These are phyloP conservation scores for Pyrenopolyporus hunteri DNA, from an alignment of 495 filamentous ascomycete species.

Conservation along the genomic window DNA sequence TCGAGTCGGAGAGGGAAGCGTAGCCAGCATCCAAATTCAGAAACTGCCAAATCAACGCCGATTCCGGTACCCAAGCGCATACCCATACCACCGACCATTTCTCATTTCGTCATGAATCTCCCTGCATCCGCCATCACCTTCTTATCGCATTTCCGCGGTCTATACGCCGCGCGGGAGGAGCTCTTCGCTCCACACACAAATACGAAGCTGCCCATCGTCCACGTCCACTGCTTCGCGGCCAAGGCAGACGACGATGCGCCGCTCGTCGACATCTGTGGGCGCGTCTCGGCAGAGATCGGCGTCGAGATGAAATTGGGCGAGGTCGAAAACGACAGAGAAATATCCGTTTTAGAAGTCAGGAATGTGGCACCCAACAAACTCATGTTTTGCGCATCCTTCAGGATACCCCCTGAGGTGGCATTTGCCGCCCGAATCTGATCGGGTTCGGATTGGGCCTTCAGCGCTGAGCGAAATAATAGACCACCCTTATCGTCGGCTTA, in stretches of 20 bases:
- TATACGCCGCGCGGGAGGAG: constrained; percentile 71
- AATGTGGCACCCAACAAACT: constrained; percentile 91
- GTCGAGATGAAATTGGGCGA: constrained; percentile 65
- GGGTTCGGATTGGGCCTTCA: constrained; percentile 10
- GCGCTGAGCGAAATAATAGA: constrained; percentile 14
- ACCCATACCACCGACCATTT: constrained; percentile 70
- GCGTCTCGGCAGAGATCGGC: constrained; percentile 66
- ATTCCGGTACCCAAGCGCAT: constrained; percentile 50
- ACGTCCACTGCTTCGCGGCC: constrained; percentile 87
- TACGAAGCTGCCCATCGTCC: constrained; percentile 74
- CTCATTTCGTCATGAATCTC: constrained; percentile 97
- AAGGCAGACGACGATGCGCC: constrained; percentile 71
- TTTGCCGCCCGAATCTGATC: constrained; percentile 57
- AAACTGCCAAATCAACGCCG: constrained; percentile 30
- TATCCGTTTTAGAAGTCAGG: constrained; percentile 77
- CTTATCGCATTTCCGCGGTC: constrained; percentile 79
- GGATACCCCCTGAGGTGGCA: constrained; percentile 80
- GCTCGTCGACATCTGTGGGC: constrained; percentile 67
- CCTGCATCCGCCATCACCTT: constrained; percentile 87
- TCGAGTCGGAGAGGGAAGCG: constrained; percentile 44
- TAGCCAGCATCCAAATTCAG: constrained; percentile 42
- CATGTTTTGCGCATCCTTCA: constrained; percentile 96
- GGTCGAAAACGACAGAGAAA: constrained; percentile 59
- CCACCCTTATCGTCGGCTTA: constrained; percentile 13
- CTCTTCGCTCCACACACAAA: constrained; percentile 67